Conservation (phyloP, 257 asterid genomes). For the Ajuga chamaepitys region DNA sequence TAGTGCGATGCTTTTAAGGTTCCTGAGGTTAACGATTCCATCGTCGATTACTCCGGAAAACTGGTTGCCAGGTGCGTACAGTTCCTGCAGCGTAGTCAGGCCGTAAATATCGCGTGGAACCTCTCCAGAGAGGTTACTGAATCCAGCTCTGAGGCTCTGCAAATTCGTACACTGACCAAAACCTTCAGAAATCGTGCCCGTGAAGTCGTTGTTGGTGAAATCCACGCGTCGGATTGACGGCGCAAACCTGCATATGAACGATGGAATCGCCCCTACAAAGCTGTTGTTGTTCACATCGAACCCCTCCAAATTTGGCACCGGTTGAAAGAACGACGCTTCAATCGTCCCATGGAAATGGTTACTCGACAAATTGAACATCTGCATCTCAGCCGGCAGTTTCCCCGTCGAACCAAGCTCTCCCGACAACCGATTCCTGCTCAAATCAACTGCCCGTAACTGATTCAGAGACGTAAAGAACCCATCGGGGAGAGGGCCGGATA, state of each 20-base stretch:
- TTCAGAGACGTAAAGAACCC: conserved; percentile 38
- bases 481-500: conserved; percentile 58
- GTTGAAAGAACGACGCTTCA: conserved; percentile 34
- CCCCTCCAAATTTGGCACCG: conserved; percentile 35
- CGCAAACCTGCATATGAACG: conserved; percentile 39
- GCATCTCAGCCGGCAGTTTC: conserved; percentile 32
- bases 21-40: conserved; percentile 41
- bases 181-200: conserved; percentile 47
- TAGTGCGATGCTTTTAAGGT: conserved; percentile 53
- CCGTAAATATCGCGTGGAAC: conserved; percentile 58
- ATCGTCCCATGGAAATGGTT: conserved; percentile 58
- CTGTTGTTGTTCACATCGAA: conserved; percentile 76
- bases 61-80: conserved; percentile 61
- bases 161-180: conserved; percentile 45
- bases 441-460: conserved; percentile 37
- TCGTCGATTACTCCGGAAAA: conserved; percentile 50
- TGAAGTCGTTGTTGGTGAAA: conserved; percentile 65
- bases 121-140: conserved; percentile 48
- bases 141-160: conserved; percentile 61
- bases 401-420: conserved; percentile 35
- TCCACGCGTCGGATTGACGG: conserved; percentile 42
- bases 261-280: conserved; percentile 62
- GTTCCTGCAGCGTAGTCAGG: conserved; percentile 42
- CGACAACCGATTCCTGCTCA: conserved; percentile 63
- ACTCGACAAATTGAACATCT: conserved; percentile 53